Conservation (phyloP, 768 basidiomycete genomes). For the Macrocybe gigantea region DNA sequence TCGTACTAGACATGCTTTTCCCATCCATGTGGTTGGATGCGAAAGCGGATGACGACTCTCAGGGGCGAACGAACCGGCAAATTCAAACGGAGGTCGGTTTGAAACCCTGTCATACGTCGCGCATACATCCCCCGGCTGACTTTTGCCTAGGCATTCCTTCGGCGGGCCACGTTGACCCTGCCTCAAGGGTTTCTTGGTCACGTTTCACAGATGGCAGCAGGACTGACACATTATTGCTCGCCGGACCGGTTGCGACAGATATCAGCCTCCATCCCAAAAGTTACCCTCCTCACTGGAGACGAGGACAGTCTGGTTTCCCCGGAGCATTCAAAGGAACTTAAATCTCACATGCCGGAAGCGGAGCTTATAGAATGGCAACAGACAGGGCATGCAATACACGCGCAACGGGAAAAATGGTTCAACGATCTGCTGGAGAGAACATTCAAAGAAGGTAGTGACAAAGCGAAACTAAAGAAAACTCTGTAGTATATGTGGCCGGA, state of each 20-base stretch:
- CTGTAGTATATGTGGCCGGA: too few relatives aligned
- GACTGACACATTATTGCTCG: conserved; percentile 53
- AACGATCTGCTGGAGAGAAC: conserved; percentile 53
- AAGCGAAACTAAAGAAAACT: neutral
- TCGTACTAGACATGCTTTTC: conserved; percentile 54
- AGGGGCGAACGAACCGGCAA: conserved; percentile 60
- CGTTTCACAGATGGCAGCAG: conserved; percentile 71
- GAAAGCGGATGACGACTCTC: conserved; percentile 43
- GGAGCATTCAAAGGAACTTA: conserved; percentile 44
- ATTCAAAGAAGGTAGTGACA: conserved; percentile 43
- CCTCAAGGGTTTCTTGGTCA: conserved; percentile 57
- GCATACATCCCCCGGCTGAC: neutral
- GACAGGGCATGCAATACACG: conserved; percentile 59
- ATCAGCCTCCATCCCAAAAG: conserved; percentile 54
- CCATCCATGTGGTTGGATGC: conserved; percentile 56
- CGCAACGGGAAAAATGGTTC: conserved; percentile 43
- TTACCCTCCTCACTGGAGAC: conserved; percentile 64
- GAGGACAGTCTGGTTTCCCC: conserved; percentile 54
- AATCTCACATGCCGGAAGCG: conserved; percentile 54
- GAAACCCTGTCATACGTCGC: conserved; percentile 2
- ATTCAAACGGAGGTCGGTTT: conserved; percentile 45
- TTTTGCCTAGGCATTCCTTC: conserved; percentile 33
- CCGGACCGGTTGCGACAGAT: conserved; percentile 42
- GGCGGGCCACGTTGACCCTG: conserved; percentile 44
- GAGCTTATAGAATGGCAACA: conserved; percentile 51